These are phyloP conservation scores for Butyriboletus loyo DNA, from an alignment of 768 basidiomycete genomes.

Conservation along the genomic window DNA sequence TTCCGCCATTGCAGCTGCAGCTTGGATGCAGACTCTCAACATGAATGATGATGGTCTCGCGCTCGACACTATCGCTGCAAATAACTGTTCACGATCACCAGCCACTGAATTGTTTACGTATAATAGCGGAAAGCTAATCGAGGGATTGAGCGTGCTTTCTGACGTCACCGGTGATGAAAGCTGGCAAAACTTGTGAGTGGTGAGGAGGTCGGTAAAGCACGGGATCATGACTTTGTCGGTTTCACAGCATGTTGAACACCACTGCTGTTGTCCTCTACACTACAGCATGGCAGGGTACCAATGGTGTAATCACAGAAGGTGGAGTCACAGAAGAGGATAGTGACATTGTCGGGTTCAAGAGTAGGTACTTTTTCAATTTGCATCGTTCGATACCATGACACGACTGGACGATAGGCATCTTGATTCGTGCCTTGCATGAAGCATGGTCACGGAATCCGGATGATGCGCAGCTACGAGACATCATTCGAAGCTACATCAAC, in stretches of 20 bases:
- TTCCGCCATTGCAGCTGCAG: slow-evolving; percentile 45
- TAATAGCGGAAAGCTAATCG: slow-evolving; percentile 52
- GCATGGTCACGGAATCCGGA: slow-evolving; percentile 39
- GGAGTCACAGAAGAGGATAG: slow-evolving; percentile 39
- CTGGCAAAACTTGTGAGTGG: slow-evolving; percentile 42
- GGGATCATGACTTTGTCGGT: not conserved
- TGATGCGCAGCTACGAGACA: slow-evolving; percentile 36
- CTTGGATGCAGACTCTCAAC: slow-evolving; percentile 48
- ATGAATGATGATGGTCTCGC: slow-evolving; percentile 41
- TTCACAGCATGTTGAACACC: slow-evolving; percentile 35
- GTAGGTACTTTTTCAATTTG: slow-evolving; percentile 29
- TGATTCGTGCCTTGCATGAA: slow-evolving; percentile 48
- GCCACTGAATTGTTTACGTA: slow-evolving; percentile 51
- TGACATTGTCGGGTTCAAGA: slow-evolving; percentile 53
- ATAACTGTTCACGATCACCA: slow-evolving; percentile 46
- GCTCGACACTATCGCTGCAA: slow-evolving; percentile 46
- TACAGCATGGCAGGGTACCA: slow-evolving; percentile 43
- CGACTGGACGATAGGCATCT: slow-evolving; percentile 30
- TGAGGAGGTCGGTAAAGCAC: not conserved
- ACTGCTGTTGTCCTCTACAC: slow-evolving; percentile 43
- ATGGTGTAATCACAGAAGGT: slow-evolving; percentile 55
- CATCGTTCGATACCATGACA: not conserved
- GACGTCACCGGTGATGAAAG: slow-evolving; percentile 40
- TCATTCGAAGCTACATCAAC: slow-evolving; percentile 49
- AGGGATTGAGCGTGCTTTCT: slow-evolving; percentile 46